Percentiles rank a stretch among this genome's conserved stretches.
phyloP scores from a whole-genome alignment of 345 rosid genomes.

The Carallia brachiata region DNA sequence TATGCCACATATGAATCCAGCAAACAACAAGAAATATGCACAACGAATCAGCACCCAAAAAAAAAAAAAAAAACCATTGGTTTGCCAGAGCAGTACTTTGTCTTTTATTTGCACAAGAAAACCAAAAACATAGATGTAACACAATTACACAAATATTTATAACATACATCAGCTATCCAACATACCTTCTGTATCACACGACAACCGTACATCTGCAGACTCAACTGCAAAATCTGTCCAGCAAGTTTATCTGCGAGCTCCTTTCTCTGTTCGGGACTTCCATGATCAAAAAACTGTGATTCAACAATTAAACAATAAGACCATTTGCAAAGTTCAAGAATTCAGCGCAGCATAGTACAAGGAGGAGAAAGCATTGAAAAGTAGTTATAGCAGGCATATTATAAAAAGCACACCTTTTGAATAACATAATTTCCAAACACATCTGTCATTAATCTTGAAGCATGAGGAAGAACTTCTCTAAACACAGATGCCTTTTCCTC shows the following conservation, averaged over 20 bases:
- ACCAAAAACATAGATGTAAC: neutral
- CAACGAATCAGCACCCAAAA: too few species aligned
- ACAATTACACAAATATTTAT: neutral
- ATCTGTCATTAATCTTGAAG: conserved; percentile 86
- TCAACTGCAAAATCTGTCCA: conserved; percentile 81
- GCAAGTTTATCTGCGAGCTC: conserved; percentile 82
- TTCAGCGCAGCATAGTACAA: conserved; percentile 1
- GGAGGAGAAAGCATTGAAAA: neutral
- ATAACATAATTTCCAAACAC: conserved; percentile 99
- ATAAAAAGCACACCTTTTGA: conserved; percentile 65
- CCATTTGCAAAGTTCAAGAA: conserved; percentile 4
- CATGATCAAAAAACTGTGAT: conserved; percentile 81
- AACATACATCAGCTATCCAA: neutral
- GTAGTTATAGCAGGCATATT: neutral
- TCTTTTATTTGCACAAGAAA: too few species aligned
- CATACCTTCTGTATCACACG: conserved; percentile 97
- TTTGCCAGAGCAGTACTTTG: too few species aligned
- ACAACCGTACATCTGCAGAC: conserved; percentile 99
- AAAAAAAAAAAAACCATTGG: too few species aligned
- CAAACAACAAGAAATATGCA: too few species aligned
- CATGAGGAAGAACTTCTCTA: conserved; percentile 86
- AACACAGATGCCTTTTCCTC: conserved; percentile 84
- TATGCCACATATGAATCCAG: neutral
- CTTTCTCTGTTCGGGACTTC: conserved; percentile 76
- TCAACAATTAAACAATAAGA: conserved; percentile 15